These are phyloP conservation scores for Colletotrichum sp. DNA, from an alignment of 2,329 filamentous ascomycete genomes.

Conservation along the genomic window DNA sequence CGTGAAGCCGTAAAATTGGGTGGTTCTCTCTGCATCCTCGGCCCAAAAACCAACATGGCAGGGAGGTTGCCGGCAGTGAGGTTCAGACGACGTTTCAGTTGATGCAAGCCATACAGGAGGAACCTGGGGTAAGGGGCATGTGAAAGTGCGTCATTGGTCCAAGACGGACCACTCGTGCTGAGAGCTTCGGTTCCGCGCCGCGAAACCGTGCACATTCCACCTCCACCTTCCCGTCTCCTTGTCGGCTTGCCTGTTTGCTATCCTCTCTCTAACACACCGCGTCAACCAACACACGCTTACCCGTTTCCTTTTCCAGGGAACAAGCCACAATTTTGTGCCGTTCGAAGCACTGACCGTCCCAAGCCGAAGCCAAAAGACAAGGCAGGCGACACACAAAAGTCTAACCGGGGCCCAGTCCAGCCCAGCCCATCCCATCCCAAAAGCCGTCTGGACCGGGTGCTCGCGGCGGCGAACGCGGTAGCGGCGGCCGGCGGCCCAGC, in stretches of 20 bases:
- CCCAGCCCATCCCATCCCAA: background rate
- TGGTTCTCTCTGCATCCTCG: background rate
- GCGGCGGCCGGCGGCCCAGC: background rate
- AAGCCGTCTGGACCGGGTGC: background rate
- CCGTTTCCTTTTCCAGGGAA: background rate
- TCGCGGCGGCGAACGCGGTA: background rate
- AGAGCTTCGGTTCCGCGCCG: slow-evolving; percentile 3
- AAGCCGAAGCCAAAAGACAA: background rate
- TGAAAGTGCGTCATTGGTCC: slow-evolving; percentile 20
- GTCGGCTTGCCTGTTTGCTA: background rate
- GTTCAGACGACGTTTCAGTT: slow-evolving; percentile 13
- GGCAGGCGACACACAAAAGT: background rate
- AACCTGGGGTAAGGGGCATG: slow-evolving; percentile 2
- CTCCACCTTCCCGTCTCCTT: background rate
- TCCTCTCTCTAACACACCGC: background rate
- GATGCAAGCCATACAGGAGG: background rate
- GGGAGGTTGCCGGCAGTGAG: background rate
- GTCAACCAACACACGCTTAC: background rate
- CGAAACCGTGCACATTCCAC: slow-evolving; percentile 19
- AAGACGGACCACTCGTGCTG: background rate
- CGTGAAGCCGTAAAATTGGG: background rate
- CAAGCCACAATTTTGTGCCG: background rate
- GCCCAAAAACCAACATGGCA: background rate
- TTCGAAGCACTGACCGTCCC: slow-evolving; percentile 9
- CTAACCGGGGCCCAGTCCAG: background rate